These are phyloP conservation scores for Leptographium procerum DNA, from an alignment of 2,329 filamentous ascomycete genomes.

Conservation along the genomic window DNA sequence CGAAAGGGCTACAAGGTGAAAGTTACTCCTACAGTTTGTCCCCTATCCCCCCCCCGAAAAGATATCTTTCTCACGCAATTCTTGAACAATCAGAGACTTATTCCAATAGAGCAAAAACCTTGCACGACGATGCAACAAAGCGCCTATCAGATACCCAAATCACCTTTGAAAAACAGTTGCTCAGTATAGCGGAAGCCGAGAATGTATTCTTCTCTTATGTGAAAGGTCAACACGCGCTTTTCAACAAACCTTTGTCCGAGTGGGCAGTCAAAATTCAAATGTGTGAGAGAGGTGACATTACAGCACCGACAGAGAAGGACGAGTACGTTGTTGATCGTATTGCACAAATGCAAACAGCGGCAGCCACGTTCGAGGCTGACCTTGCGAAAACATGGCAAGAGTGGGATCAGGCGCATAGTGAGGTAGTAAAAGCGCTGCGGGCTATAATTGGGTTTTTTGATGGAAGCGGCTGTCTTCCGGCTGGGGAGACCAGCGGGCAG, in stretches of 20 bases:
- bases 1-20: slow-evolving; percentile 1
- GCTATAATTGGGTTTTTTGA: not conserved
- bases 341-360: slow-evolving; percentile 2
- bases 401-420: slow-evolving; percentile 30
- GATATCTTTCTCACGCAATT: not conserved
- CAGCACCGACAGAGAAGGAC: slow-evolving; percentile 1
- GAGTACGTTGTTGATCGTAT: slow-evolving; percentile 10
- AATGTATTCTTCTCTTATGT: slow-evolving; percentile 1
- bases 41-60: not conserved
- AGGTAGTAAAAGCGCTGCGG: slow-evolving; percentile 20
- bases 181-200: slow-evolving; percentile 2
- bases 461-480: not conserved
- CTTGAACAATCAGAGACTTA: slow-evolving; percentile 8
- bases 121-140: slow-evolving; percentile 7
- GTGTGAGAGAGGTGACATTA: not conserved
- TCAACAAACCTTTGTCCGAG: slow-evolving; percentile 4
- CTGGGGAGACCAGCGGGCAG: not conserved
- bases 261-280: slow-evolving; percentile 11
- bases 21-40: too few species aligned
- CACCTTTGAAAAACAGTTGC: slow-evolving; percentile 6
- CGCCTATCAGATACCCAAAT: slow-evolving; percentile 4
- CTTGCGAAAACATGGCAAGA: slow-evolving; percentile 12
- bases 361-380: slow-evolving; percentile 8
- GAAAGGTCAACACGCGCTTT: not conserved
- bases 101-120: slow-evolving; percentile 7